A percentile compares a stretch with the other conserved stretches of the same genome.
Evolutionary conservation across 108 stramenopile species (phyloP).

Genomic region (Cyclotella sp.): DNA sequence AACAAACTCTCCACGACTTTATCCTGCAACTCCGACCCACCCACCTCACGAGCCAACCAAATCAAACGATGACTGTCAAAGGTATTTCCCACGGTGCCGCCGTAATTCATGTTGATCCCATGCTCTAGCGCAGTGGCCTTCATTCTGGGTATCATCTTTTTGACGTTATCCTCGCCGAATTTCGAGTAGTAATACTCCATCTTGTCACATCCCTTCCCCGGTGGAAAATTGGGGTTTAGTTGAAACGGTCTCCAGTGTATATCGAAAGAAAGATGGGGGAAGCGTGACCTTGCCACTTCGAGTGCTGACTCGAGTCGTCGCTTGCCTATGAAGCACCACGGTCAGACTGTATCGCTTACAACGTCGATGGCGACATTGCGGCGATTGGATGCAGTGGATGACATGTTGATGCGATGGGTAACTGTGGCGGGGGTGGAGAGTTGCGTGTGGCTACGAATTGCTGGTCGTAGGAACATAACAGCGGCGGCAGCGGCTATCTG

Average conservation of each 20-base stretch:
- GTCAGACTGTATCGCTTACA: slow-evolving; percentile 56
- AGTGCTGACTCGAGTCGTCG: slow-evolving; percentile 47
- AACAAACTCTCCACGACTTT: slow-evolving; percentile 49
- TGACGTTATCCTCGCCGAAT: slow-evolving; percentile 36
- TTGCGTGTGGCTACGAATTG: too few relatives aligned
- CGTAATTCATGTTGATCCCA: slow-evolving; percentile 51
- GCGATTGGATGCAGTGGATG: slow-evolving; percentile 8
- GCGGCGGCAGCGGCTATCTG: neutral
- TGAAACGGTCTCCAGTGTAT: slow-evolving; percentile 53
- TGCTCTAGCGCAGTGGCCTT: slow-evolving; percentile 40
- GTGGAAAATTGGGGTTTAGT: slow-evolving; percentile 41
- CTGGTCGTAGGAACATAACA: neutral
- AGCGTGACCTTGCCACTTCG: slow-evolving; percentile 16
- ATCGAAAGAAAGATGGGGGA: slow-evolving; percentile 43
- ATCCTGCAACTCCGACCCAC: slow-evolving; percentile 49
- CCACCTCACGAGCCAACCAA: slow-evolving; percentile 51
- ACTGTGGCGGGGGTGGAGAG: neutral
- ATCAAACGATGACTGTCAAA: slow-evolving; percentile 54
- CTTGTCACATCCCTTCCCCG: slow-evolving; percentile 42
- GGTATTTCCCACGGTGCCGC: slow-evolving; percentile 49
- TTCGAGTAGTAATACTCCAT: slow-evolving; percentile 47
- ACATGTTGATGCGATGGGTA: neutral
- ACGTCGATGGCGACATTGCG: slow-evolving; percentile 48
- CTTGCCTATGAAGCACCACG: slow-evolving; percentile 56
- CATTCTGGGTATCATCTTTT: slow-evolving; percentile 51